phyloP scores from a whole-genome alignment of 768 basidiomycete species.

The Austroboletus festivus region DNA sequence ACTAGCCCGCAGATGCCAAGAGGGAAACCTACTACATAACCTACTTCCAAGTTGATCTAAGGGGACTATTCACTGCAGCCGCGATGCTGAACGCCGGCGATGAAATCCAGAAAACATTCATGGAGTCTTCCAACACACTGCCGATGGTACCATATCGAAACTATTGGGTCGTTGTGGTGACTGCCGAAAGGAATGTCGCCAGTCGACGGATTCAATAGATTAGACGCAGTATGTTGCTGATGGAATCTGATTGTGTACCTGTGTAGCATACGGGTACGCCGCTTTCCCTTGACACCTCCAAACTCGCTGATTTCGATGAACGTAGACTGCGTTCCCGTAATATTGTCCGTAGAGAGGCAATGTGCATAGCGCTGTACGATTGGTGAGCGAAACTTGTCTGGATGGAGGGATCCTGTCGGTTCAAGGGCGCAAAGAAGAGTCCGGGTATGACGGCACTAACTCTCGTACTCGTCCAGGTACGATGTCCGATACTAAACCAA shows the following conservation, averaged over 20 bases:
- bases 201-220: slow-evolving; percentile 49
- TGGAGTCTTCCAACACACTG: slow-evolving; percentile 37
- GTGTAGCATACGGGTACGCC: slow-evolving; percentile 27
- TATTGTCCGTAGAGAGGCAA: slow-evolving; percentile 46
- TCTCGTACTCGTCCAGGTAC: slow-evolving; percentile 46
- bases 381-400: slow-evolving; percentile 50
- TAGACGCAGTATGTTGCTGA: slow-evolving; percentile 48
- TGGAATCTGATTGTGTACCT: slow-evolving; percentile 57
- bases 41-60: slow-evolving; percentile 55
- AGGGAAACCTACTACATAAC: slow-evolving; percentile 48
- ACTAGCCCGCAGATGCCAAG: slow-evolving; percentile 5
- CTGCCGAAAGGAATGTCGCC: slow-evolving; percentile 54
- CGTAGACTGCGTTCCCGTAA: slow-evolving; percentile 46
- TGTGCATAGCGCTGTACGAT: slow-evolving; percentile 56
- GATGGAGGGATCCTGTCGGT: slow-evolving; percentile 6
- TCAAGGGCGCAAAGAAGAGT: background rate
- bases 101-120: slow-evolving; percentile 54
- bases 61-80: slow-evolving; percentile 50
- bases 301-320: slow-evolving; percentile 54
- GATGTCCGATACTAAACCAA: slow-evolving; percentile 49
- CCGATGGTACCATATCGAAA: slow-evolving; percentile 39
- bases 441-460: slow-evolving; percentile 26
- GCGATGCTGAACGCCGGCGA: slow-evolving; percentile 54
- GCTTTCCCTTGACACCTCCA: slow-evolving; percentile 13
- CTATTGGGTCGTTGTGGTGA: slow-evolving; percentile 50